Evolutionary conservation across 1,284 basidiomycete genomes (phyloP).

Genomic region (Mycena sp.): DNA sequence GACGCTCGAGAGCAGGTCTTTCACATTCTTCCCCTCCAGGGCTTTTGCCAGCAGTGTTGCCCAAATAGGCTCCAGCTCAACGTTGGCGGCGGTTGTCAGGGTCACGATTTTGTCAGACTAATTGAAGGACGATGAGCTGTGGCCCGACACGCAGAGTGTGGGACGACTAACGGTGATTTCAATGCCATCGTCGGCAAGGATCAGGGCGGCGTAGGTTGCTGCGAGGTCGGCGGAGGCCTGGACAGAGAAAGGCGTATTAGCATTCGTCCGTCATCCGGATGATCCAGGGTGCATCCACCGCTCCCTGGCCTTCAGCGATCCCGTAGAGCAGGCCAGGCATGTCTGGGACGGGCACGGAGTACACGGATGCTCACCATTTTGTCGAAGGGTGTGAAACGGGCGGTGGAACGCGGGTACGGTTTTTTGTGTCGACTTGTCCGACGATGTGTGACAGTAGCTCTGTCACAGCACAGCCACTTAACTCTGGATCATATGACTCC

Average conservation of each 20-base stretch:
- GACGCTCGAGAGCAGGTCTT: conserved; percentile 93
- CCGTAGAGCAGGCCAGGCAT: too few relatives aligned
- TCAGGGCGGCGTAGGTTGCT: conserved; percentile 91
- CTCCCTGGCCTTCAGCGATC: too few relatives aligned
- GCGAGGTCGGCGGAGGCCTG: conserved; percentile 72
- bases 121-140: not conserved
- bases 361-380: too few relatives aligned
- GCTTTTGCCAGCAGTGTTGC: conserved; percentile 96
- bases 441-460: too few relatives aligned
- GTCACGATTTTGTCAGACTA: conserved; percentile 89
- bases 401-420: too few relatives aligned
- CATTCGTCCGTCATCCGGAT: too few relatives aligned
- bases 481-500: too few relatives aligned
- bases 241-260: not conserved
- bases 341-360: too few relatives aligned
- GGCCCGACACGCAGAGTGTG: not conserved
- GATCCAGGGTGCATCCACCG: too few relatives aligned
- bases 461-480: too few relatives aligned
- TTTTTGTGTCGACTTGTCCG: too few relatives aligned
- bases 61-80: conserved; percentile 98
- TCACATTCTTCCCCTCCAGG: conserved; percentile 97
- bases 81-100: conserved; percentile 83
- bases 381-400: too few relatives aligned
- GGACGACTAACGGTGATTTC: conserved; percentile 92
- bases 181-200: conserved; percentile 95